Evolutionary conservation across 2,329 filamentous ascomycete species (phyloP).

Genomic region (Colletotrichum lindemuthianum): DNA sequence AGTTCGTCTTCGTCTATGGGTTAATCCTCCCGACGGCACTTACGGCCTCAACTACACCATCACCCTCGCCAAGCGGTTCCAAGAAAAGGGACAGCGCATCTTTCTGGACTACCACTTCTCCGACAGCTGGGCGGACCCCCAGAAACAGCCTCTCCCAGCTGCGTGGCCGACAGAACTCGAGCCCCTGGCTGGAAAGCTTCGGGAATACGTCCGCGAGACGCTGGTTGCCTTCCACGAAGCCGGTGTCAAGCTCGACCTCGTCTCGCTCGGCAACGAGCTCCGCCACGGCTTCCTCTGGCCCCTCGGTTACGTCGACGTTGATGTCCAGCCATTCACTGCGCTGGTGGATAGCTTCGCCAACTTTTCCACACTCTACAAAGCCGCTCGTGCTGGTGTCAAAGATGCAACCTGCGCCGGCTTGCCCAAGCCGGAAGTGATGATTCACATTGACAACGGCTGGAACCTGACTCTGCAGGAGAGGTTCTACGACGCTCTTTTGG

Average conservation of each 20-base stretch:
- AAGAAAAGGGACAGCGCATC: slow-evolving; percentile 47
- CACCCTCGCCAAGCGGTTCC: slow-evolving; percentile 45
- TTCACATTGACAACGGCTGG: slow-evolving; percentile 34
- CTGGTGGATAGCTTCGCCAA: slow-evolving; percentile 45
- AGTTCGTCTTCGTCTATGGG: slow-evolving; percentile 31
- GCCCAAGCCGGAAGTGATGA: slow-evolving; percentile 37
- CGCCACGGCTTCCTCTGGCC: slow-evolving; percentile 47
- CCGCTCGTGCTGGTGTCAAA: slow-evolving; percentile 36
- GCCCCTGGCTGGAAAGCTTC: slow-evolving; percentile 43
- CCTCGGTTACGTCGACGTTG: slow-evolving; percentile 44
- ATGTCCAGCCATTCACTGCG: slow-evolving; percentile 44
- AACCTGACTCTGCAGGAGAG: slow-evolving; percentile 32
- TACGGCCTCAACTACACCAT: slow-evolving; percentile 39
- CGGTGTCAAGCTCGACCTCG: slow-evolving; percentile 49
- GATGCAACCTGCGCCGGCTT: slow-evolving; percentile 31
- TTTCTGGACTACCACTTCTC: slow-evolving; percentile 49
- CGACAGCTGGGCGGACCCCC: slow-evolving; percentile 48
- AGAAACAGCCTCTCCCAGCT: slow-evolving; percentile 45
- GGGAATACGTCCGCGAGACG: slow-evolving; percentile 46
- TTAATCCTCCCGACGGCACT: slow-evolving; percentile 29
- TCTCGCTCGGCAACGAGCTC: slow-evolving; percentile 51
- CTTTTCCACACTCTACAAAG: slow-evolving; percentile 41
- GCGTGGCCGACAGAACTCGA: slow-evolving; percentile 46
- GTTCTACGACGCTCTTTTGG: slow-evolving; percentile 30
- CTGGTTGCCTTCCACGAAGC: slow-evolving; percentile 50